phyloP scores from a whole-genome alignment of 805 yeast genomes.

The Brettanomyces anomalus region DNA sequence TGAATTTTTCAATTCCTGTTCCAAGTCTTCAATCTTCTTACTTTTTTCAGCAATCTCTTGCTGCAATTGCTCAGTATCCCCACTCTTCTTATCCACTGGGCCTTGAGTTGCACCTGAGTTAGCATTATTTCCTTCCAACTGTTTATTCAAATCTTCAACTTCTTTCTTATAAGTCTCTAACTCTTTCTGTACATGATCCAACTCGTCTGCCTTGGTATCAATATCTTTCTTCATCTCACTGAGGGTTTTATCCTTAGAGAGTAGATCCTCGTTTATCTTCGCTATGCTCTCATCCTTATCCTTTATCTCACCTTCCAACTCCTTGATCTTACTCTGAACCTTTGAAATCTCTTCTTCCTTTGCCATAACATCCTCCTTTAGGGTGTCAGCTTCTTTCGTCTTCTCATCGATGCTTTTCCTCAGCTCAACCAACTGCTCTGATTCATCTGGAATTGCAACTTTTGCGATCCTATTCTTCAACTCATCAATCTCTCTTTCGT shows the following conservation, averaged over 20 bases:
- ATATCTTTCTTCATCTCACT: background rate
- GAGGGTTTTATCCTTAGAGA: background rate
- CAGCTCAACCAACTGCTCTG: background rate
- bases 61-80: background rate
- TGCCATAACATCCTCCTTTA: background rate
- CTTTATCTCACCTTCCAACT: background rate
- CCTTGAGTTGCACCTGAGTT: too few relatives aligned
- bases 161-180: conserved; percentile 6
- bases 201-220: background rate
- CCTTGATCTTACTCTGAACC: background rate
- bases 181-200: background rate
- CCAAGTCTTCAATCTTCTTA: background rate
- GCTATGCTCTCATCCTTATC: background rate
- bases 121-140: background rate
- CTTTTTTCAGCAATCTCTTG: background rate
- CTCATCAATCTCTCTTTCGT: conserved; percentile 20
- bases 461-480: too few relatives aligned
- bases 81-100: too few relatives aligned
- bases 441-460: too few relatives aligned
- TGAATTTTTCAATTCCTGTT: too few relatives aligned
- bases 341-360: background rate
- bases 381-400: background rate
- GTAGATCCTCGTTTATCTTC: background rate
- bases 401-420: background rate
- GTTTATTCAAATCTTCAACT: conserved; percentile 8